Base-by-base conservation (phyloP, 495 filamentous ascomycete genomes). In the Talaromyces nanjingensis region DNA sequence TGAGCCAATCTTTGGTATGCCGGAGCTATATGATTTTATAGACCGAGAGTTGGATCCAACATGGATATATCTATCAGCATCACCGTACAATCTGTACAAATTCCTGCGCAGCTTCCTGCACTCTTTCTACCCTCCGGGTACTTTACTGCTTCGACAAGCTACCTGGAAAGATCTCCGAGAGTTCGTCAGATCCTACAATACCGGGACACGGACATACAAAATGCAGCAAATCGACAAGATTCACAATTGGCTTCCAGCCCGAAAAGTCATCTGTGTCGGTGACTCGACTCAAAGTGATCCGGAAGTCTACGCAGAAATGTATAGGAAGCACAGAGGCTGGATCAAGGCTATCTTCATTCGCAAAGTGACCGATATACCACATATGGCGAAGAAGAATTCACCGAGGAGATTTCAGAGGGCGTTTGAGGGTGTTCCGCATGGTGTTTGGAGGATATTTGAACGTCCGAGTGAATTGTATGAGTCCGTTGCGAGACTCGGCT, bases 41-140 rank as follows among this genome's bases (percentile, higher is more conserved):
- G 77, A 86, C 57, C 71, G 75, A 11, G 66, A 82, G 60, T 80
- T 89, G 4, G 71, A 76, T 2, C 88, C 93, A 9, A 82, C 90
- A 1, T 97, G 88, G 84, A 96, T 94, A 75, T 98, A 98, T 75
- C 84, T 98, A 58, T 96, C 91, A 4, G 93, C 93, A 1, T 96
- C 91, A 2, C 93, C 93, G 1, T 96, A 97, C 79, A 97, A 96
- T 66, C 84, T 98, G 3, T 96, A 96, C 73, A 86, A 89, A 2
- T 96, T 96, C 77, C 84, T 97, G n/a, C 84, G 80, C 64, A 68
- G 77, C 0, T 81, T 98, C 79, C 76, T 91, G 0, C 75, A 87
- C 61, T 67, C 78, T 16, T 72, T 91, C 72, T 98, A 88, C 72
- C 87, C 84, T 0, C 84, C 82, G 1, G 93, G 93, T 22, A 91